Base-by-base conservation (phyloP, 225 moss, liverwort and hornwort species). In the Polytrichum formosum region DNA sequence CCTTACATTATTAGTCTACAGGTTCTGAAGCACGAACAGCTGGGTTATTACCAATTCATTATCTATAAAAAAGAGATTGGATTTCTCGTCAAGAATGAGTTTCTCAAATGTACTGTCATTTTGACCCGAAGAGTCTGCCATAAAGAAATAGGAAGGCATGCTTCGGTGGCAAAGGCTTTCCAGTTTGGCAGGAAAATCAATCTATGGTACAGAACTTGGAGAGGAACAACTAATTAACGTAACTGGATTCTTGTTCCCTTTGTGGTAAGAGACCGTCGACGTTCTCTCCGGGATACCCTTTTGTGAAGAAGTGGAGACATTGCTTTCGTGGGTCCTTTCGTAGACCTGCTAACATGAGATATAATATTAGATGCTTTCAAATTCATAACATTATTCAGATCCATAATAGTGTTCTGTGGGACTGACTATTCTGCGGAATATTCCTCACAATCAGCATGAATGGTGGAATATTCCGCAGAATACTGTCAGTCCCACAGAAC, bases 271-370 rank as follows among this genome's bases (percentile, higher is more conserved):
- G 63, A 19, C 8, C 22, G 27, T 85, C 69, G 79, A 9, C 72
- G 74, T 55, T 82, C 82, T 54, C 56, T 79, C 28, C 79, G 77
- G 7, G 69, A 63, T 19, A 55, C 30, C 23, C 80, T 85, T 62
- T 77, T 76, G 13, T 66, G 69, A 56, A 90, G 81, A 69, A 79
- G 88, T 64, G 91, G 95, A 20, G 95, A 85, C 27, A 88, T 73
- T 26, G 95, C 91, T 66, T 79, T 82, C 20, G 95, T 96, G n/a
- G 81, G 93, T 72, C 81, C 88, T 75, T 87, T 93, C 20, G 73
- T 67, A 37, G 93, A 96, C 77, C 91, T 95, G 85, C 73, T 16
- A 28, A 18, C 64, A 35, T 56, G 61, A 4, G 62, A 61, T 4
- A 1, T 31, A 16, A 46, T 46, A 16, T 46, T 46, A 46, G 46